Conservation (phyloP, 306 rosid genomes). For the Comarum palustre region DNA sequence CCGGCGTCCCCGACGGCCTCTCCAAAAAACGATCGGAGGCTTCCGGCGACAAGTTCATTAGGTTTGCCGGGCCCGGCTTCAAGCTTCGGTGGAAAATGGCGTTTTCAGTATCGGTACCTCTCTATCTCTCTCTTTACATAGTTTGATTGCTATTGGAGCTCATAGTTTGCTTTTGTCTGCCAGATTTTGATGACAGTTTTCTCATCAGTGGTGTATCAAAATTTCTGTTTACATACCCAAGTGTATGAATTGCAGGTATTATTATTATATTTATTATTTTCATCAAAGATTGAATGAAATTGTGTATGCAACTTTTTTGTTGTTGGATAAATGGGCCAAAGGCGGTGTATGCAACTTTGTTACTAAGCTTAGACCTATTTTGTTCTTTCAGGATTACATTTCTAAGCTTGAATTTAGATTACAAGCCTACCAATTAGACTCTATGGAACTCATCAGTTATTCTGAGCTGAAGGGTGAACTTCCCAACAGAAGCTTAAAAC, state of each 20-base stretch:
- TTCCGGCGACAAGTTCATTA: conserved; percentile 22
- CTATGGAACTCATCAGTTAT: conserved; percentile 30
- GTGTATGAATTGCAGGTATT: conserved; percentile 61
- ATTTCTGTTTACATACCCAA: conserved; percentile 46
- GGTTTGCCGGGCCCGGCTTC: conserved; percentile 5
- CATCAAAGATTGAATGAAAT: background rate
- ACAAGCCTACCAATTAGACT: conserved; percentile 34
- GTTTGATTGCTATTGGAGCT: conserved; percentile 2
- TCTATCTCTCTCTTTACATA: conserved; percentile 1
- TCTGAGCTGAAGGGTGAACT: conserved; percentile 27
- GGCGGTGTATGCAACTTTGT: no score
- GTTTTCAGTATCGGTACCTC: conserved; percentile 31
- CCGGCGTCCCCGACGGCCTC: background rate
- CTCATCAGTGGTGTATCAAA: conserved; percentile 52
- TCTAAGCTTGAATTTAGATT: conserved; percentile 42
- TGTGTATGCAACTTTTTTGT: no score
- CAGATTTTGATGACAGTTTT: conserved; percentile 52
- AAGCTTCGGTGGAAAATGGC: conserved; percentile 42
- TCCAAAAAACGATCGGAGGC: conserved; percentile 22
- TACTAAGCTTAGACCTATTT: background rate
- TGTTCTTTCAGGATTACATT: conserved; percentile 52
- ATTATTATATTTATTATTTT: no score
- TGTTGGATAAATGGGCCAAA: no score
- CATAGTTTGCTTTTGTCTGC: conserved; percentile 12
- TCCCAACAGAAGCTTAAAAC: conserved; percentile 42